Evolutionary conservation across 2,329 filamentous ascomycete species (phyloP), one percentile per base, ranked within the genome.

Genomic region (Colletotrichum eleusines): DNA sequence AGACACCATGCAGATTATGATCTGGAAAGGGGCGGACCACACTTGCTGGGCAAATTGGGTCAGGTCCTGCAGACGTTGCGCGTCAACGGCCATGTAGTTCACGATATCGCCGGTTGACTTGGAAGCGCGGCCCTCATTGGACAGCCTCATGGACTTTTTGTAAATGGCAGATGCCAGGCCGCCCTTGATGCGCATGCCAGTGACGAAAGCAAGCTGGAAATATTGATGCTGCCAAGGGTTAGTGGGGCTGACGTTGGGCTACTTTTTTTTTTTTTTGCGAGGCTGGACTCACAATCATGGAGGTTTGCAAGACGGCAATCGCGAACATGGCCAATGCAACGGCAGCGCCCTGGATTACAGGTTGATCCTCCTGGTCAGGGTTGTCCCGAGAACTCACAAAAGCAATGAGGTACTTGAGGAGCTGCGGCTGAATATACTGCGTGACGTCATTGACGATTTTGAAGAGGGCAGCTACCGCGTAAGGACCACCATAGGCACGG

Each of bases 41-140:
- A 97, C 84, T 80, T 98, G 95, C 78, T 97, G 95, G 23, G 94
- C 94, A 79, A 96, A 99, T 78, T 99, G 97, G 2, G 95, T 94
- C 68, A 99, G 85, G 81, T 99, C 96, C 77, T 98, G 93, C 23
- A 99, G 87, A 74, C 97, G 92, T 81, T 99, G 96, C 18, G 95
- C 95, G 79, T 99, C 96, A 12, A 99, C 95, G 55, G 97, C 96
- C 95, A 99, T 99, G 82, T 97, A 96, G 79, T 99, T 99, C 79
- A 99, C 96, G 77, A 99, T 98, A 77, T 99, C 97, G 68, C 96
- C 96, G 0, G 96, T 99, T 0, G 94, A 93, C 83, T 98, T 98
- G 54, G 90, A 83, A 2, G 94, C 88, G 64, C 95, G 90, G 11
- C 96, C 96, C 82, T 99, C 96, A 76, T 97, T 98, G 6, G 95